A percentile compares a stretch with the other conserved stretches of the same genome.
Evolutionary conservation across 2,329 filamentous ascomycete species (phyloP).

Genomic region (Pseudopithomyces maydicus): DNA sequence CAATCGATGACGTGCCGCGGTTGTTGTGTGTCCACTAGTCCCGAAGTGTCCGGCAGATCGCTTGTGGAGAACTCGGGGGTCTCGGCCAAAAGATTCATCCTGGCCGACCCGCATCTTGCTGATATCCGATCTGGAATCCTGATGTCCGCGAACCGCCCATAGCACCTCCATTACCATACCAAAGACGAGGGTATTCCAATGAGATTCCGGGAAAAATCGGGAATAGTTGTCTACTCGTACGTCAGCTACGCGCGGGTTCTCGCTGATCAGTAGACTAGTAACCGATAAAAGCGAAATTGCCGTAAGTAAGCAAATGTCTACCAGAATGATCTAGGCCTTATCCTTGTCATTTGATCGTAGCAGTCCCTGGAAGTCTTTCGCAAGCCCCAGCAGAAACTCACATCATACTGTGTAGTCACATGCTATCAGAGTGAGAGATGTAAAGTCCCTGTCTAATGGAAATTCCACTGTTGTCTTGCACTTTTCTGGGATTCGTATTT

Average conservation of each 20-base stretch:
- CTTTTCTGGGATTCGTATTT: too few relatives aligned
- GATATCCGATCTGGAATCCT: too few relatives aligned
- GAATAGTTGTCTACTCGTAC: too few relatives aligned
- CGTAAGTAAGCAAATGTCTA: neutral
- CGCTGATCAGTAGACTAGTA: neutral
- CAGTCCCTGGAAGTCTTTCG: too few relatives aligned
- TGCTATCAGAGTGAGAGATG: too few relatives aligned
- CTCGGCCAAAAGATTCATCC: neutral
- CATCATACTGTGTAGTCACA: too few relatives aligned
- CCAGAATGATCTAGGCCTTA: neutral
- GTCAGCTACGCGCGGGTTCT: neutral
- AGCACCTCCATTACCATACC: neutral
- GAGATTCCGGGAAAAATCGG: too few relatives aligned
- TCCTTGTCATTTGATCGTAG: neutral
- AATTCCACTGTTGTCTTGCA: too few relatives aligned
- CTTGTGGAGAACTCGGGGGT: neutral
- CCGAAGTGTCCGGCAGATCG: neutral
- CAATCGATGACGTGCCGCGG: neutral
- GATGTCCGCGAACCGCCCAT: neutral
- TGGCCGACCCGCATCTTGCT: neutral
- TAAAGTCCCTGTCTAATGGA: too few relatives aligned
- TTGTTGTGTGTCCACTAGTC: neutral
- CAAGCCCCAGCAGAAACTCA: too few relatives aligned
- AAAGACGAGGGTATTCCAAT: too few relatives aligned
- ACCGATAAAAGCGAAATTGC: conserved; percentile 1